Conservation (phyloP, 2,329 filamentous ascomycete genomes). For the Ophiognomonia clavigignenti-juglandacearum region DNA sequence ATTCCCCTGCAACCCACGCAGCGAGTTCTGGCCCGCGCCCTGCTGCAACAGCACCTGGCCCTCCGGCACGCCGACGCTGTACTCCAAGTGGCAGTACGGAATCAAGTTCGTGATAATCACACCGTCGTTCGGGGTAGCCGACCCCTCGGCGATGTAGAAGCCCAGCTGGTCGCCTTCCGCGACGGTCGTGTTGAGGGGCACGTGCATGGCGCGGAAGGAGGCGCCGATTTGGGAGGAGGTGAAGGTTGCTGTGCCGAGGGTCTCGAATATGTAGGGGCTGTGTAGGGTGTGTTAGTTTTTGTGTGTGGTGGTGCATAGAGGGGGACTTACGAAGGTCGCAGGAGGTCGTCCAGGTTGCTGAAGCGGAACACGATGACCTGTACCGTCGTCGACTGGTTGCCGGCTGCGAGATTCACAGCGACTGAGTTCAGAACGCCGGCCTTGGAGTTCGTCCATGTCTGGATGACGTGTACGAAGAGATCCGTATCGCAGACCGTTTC, state of each 20-base stretch:
- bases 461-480: constrained; percentile 3
- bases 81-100: constrained; percentile 10
- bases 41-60: constrained; percentile 4
- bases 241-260: constrained; percentile 8
- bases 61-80: background rate
- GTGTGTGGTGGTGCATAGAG: background rate
- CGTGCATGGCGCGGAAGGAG: constrained; percentile 7
- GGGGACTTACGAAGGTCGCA: constrained; percentile 3
- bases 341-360: constrained; percentile 1
- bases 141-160: constrained; percentile 4
- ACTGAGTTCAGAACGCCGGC: constrained; percentile 1
- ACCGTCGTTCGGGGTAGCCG: background rate
- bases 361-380: constrained; percentile 5
- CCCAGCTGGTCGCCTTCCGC: constrained; percentile 4
- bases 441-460: constrained; percentile 12
- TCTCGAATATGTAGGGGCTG: constrained; percentile 6
- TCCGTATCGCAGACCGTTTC: constrained; percentile 6
- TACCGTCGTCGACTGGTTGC: background rate
- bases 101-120: constrained; percentile 3
- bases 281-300: background rate
- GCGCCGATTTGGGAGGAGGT: constrained; percentile 5
- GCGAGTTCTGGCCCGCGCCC: constrained; percentile 4
- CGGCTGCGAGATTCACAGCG: constrained; percentile 7
- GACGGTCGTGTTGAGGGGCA: constrained; percentile 1
- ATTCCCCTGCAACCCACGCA: constrained; percentile 1